These are phyloP conservation scores for Cardamine occulta DNA, from an alignment of 345 rosid species.

Conservation along the genomic window DNA sequence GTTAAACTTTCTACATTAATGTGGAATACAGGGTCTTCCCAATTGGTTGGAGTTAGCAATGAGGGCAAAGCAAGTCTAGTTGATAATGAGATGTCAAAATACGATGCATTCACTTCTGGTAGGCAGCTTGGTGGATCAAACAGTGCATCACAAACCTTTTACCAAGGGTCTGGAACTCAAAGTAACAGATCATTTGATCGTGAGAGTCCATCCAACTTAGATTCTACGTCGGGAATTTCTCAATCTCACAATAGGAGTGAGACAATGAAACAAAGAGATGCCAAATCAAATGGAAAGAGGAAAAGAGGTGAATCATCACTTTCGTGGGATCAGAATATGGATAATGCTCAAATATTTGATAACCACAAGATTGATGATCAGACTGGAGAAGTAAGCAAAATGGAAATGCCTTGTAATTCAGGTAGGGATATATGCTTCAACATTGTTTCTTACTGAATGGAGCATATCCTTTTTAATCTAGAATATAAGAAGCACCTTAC, in stretches of 20 bases:
- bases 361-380: conserved; percentile 44
- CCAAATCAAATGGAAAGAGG: conserved; percentile 66
- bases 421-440: conserved; percentile 47
- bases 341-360: conserved; percentile 59
- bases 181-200: conserved; percentile 81
- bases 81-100: conserved; percentile 71
- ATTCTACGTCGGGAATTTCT: conserved; percentile 77
- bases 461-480: conserved; percentile 45
- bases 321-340: conserved; percentile 55
- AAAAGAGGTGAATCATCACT: conserved; percentile 76
- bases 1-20: conserved; percentile 8
- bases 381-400: conserved; percentile 70
- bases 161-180: conserved; percentile 73
- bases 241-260: conserved; percentile 83
- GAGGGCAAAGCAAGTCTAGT: conserved; percentile 58
- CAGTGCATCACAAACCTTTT: conserved; percentile 63
- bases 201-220: conserved; percentile 95
- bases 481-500: background rate
- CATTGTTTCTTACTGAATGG: conserved; percentile 20
- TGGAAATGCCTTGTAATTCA: conserved; percentile 57
- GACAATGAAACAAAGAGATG: conserved; percentile 57
- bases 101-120: conserved; percentile 63
- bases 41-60: conserved; percentile 57
- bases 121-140: conserved; percentile 75
- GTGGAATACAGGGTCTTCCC: conserved; percentile 72